Evolutionary conservation across 306 rosid genomes (phyloP), one percentile per base, ranked within the genome.

Genomic region (Quillaja saponaria): DNA sequence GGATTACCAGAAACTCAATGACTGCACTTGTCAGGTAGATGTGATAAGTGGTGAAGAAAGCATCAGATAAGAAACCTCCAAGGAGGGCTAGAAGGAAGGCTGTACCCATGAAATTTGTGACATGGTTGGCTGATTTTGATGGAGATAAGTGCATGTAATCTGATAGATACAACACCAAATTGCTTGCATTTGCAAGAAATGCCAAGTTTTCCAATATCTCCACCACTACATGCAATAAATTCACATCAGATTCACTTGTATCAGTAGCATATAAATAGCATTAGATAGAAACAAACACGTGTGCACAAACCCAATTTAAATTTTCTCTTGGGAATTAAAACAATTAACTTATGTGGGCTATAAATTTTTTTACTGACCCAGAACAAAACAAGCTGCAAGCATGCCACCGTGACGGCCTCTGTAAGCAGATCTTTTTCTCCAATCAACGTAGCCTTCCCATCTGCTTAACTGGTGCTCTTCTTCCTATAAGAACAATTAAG

Each of bases 91-190:
- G 96, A 38, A 94, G 95, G 62, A 94, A 94, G 16, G 99, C 81
- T 0, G 99, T 94, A 53, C 96, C 99, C 97, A 94, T 94, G 94
- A 94, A 94, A 75, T 78, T 72, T 16, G 99, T 94, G 67, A 94
- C 99, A 76, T 80, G 72, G 80, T 86, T 94, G 0, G 99, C 95
- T 1, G 97, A 82, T 67, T 83, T 80, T 1, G 91, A 72, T 7
- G 97, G 99, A 8, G 95, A 79, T 62, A 94, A 84, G 65, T 94
- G 84, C 99, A 94, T 89, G 68, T 76, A 78, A 7, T 78, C 10
- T 0, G 56, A 49, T 19, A 94, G 55, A 55, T 94, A 94, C 45
- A 75, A 13, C 17, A 94, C 99, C 89, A 94, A 71, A 19, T 89
- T 94, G 90, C 96, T 94, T 7, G 99, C 95, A 85, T 94, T 94